Percentiles rank a stretch among this genome's conserved stretches.
Evolutionary conservation across 2,329 filamentous ascomycete species (phyloP).

Genomic region (Beauveria scarabaeidicola): DNA sequence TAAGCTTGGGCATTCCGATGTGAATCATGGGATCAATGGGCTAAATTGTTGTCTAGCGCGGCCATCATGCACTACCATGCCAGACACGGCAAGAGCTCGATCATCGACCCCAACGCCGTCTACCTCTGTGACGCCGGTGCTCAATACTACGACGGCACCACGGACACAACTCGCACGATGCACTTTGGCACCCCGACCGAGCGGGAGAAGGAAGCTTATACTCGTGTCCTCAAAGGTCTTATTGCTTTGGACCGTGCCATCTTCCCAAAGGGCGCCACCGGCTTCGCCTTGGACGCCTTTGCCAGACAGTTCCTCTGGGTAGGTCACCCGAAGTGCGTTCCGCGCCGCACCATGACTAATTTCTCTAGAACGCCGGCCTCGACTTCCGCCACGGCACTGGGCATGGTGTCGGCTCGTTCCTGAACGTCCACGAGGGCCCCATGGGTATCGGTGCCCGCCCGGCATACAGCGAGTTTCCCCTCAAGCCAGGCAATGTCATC

Average conservation of each 20-base stretch:
- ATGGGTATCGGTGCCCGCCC: constrained; percentile 91
- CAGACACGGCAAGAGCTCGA: constrained; percentile 69
- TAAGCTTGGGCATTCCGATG: constrained; percentile 26
- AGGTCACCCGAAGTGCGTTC: constrained; percentile 19
- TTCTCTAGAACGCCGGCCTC: constrained; percentile 51
- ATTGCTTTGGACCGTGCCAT: constrained; percentile 79
- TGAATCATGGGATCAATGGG: neutral
- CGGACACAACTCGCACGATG: constrained; percentile 86
- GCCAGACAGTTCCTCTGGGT: constrained; percentile 92
- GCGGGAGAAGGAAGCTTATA: constrained; percentile 83
- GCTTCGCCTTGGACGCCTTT: constrained; percentile 80
- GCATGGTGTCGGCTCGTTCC: constrained; percentile 86
- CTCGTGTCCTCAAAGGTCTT: constrained; percentile 87
- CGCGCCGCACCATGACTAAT: constrained; percentile 15
- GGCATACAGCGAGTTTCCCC: constrained; percentile 82
- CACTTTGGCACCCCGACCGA: constrained; percentile 82
- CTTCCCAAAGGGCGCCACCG: constrained; percentile 92
- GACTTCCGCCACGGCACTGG: constrained; percentile 96
- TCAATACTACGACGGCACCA: constrained; percentile 94
- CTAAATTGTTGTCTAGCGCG: constrained; percentile 47
- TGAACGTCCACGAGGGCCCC: constrained; percentile 96
- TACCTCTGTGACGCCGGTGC: constrained; percentile 96
- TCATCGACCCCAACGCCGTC: constrained; percentile 74
- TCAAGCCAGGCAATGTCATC: constrained; percentile 87
- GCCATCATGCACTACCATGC: constrained; percentile 96